phyloP scores from a whole-genome alignment of 2,329 filamentous ascomycete species.

The Sclerotinia trifoliorum region DNA sequence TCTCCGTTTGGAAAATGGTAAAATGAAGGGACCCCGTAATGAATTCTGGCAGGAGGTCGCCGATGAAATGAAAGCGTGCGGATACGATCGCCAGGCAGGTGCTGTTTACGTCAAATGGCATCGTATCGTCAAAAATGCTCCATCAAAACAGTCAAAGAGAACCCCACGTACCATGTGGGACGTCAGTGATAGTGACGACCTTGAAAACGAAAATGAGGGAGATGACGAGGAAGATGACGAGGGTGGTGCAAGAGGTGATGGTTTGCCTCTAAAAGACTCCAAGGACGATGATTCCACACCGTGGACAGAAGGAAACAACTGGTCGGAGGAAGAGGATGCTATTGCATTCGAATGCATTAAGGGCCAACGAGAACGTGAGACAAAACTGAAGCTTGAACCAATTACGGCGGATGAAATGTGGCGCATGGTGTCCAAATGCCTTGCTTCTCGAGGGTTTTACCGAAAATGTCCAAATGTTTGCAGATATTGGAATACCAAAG shows the following conservation, averaged over 20 bases:
- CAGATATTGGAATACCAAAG: conserved; percentile 8
- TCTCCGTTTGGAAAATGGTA: background rate
- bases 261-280: too few relatives aligned
- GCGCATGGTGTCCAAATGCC: background rate
- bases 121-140: background rate
- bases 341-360: conserved; percentile 14
- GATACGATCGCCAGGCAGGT: conserved; percentile 2
- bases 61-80: background rate
- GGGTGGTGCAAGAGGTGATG: background rate
- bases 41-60: background rate
- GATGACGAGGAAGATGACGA: background rate
- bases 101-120: background rate
- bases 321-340: conserved; percentile 6
- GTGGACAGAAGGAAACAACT: conserved; percentile 5
- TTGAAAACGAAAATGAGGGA: background rate
- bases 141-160: background rate
- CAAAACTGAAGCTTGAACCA: background rate
- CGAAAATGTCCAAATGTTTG: conserved; percentile 2
- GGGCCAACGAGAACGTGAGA: conserved; percentile 9
- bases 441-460: background rate
- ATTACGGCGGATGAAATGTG: conserved; percentile 1
- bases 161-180: background rate
- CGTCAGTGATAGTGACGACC: background rate
- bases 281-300: background rate
- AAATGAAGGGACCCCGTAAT: too few relatives aligned